These are phyloP conservation scores for Fonsecaea pedrosoi DNA, from an alignment of 2,329 filamentous ascomycete genomes.

Conservation along the genomic window DNA sequence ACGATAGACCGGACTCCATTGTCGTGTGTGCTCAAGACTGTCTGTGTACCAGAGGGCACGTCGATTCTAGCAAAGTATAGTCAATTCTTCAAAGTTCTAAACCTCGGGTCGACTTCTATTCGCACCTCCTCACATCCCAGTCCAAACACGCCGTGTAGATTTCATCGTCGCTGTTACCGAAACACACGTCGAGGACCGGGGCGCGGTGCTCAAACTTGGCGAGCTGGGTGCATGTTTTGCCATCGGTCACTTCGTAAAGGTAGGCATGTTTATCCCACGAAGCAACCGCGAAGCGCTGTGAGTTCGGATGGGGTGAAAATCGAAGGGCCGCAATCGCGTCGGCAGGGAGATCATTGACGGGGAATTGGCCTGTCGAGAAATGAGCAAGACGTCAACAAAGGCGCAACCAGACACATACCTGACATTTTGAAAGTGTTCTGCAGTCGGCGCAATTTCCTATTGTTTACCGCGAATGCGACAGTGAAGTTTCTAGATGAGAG, in stretches of 20 bases:
- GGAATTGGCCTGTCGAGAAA: slow-evolving; percentile 69
- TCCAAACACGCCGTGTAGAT: slow-evolving; percentile 88
- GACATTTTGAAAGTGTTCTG: slow-evolving; percentile 17
- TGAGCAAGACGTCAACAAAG: background rate
- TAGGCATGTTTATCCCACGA: slow-evolving; percentile 96
- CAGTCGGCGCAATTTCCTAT: background rate
- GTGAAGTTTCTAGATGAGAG: background rate
- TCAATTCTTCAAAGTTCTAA: background rate
- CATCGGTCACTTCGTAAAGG: slow-evolving; percentile 79
- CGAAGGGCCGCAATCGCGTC: slow-evolving; percentile 87
- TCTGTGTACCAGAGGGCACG: slow-evolving; percentile 73
- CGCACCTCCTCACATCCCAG: slow-evolving; percentile 78
- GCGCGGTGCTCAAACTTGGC: slow-evolving; percentile 73
- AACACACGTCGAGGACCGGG: slow-evolving; percentile 90
- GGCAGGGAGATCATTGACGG: slow-evolving; percentile 78
- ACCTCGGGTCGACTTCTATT: slow-evolving; percentile 6
- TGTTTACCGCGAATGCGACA: background rate
- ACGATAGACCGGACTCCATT: slow-evolving; percentile 82
- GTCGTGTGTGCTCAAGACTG: slow-evolving; percentile 76
- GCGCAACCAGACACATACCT: slow-evolving; percentile 6
- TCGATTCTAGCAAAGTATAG: slow-evolving; percentile 62
- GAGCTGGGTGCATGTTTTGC: slow-evolving; percentile 53
- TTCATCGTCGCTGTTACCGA: slow-evolving; percentile 80
- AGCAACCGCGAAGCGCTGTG: slow-evolving; percentile 82
- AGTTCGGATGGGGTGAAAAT: slow-evolving; percentile 78